Evolutionary conservation across 208 protist genomes (phyloP).

Genomic region (Blastocrithidia nonstop): DNA sequence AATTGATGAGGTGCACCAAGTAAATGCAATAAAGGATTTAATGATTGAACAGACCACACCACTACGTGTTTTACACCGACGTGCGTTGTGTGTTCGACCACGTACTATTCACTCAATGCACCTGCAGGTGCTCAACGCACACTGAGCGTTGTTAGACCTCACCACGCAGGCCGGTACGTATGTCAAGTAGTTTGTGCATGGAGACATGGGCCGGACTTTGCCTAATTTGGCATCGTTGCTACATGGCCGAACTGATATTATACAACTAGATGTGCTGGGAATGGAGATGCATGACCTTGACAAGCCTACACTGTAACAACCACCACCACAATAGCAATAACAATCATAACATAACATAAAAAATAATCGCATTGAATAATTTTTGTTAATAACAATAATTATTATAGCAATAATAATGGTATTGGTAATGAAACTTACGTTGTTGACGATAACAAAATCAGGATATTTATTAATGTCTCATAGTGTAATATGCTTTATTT

Average conservation of each 20-base stretch:
- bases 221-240: constrained; percentile 81
- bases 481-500: no score
- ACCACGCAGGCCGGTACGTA: constrained; percentile 93
- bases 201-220: constrained; percentile 89
- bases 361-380: no score
- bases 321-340: no score
- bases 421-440: no score
- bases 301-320: no score
- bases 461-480: no score
- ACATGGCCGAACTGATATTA: constrained; percentile 64
- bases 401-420: no score
- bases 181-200: constrained; percentile 97
- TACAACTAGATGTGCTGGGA: constrained; percentile 93
- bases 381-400: no score
- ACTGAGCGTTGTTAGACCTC: constrained; percentile 86
- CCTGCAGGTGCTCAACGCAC: constrained; percentile 49
- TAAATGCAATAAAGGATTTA: constrained; percentile 36
- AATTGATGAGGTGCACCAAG: constrained; percentile 16
- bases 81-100: constrained; percentile 59
- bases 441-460: no score
- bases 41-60: constrained; percentile 81
- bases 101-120: constrained; percentile 76
- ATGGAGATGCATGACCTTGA: constrained; percentile 66
- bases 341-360: no score
- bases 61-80: constrained; percentile 90